Base-by-base conservation (phyloP, 441 rosid genomes). In the Gossypium laxum region DNA sequence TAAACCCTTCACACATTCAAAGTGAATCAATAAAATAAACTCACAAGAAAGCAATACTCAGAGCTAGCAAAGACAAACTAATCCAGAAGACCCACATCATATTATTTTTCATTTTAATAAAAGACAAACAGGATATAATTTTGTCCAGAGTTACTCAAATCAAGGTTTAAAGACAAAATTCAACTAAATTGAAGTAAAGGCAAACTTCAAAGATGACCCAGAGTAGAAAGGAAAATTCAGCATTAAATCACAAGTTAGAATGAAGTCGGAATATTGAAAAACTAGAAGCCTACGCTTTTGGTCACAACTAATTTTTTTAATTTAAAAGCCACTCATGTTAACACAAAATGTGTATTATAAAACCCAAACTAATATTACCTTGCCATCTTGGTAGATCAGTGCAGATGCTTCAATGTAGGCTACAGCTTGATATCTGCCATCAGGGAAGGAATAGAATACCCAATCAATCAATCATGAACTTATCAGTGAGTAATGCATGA, bases 331-430 rank as follows among this genome's bases (percentile, higher is more conserved):
- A 62, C 17, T 62, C 8, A 18, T 18, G 28, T 38, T 4, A 41
- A 43, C 26, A 64, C 2, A 21, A 12, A 64, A 45, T 24, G 54
- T 5, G 51, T 41, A 62, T n/a, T 41, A 64, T 0, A 64, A 43
- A 12, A 21, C 5, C 54, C 11, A 21, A 28, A n/a, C 14, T 12
- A 51, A 8, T 50, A 17, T 74, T 61, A 89, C 99, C 97, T 89
- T 91, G 79, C 96, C 96, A 30, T 95, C 99, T 87, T 91, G 96
- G 83, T 95, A 91, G 47, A 95, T 95, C 71, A 84, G 85, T 73
- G 98, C 99, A 24, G 96, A 87, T 59, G 97, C 99, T 85, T 92
- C 99, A 21, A 92, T 92, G 78, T 87, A 92, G 17, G 98, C 99
- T 66, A 90, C 96, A 32, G 99, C 98, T 80, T 90, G 96, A 81